Conservation (phyloP, 306 rosid genomes). For the Psophocarpus tetragonolobus region DNA sequence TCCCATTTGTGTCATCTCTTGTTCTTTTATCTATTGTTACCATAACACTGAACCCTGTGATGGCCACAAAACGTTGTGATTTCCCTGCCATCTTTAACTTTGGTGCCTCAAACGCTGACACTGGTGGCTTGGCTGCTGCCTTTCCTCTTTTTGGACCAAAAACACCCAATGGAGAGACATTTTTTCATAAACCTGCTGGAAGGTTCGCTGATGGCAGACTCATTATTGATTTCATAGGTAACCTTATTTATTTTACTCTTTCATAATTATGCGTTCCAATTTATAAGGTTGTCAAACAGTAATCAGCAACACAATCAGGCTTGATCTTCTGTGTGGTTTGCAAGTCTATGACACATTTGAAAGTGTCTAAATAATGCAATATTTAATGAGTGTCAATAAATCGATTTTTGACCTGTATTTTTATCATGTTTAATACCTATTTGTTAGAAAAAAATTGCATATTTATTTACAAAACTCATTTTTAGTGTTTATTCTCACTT, state of each 20-base stretch:
- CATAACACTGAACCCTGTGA: not conserved
- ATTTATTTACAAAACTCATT: too few relatives aligned
- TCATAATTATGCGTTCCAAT: too few relatives aligned
- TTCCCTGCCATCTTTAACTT: conserved; percentile 57
- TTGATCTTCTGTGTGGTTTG: too few relatives aligned
- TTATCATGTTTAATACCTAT: too few relatives aligned
- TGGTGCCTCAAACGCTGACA: conserved; percentile 51
- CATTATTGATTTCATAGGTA: conserved; percentile 53
- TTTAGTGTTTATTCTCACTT: too few relatives aligned
- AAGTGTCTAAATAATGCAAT: too few relatives aligned
- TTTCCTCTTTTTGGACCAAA: not conserved
- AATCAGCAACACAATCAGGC: too few relatives aligned
- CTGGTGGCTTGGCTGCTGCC: conserved; percentile 45
- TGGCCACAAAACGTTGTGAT: conserved; percentile 8
- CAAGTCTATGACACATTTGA: too few relatives aligned
- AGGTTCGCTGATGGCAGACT: conserved; percentile 50
- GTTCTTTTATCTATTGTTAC: not conserved
- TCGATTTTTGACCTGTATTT: too few relatives aligned
- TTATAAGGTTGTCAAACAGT: too few relatives aligned
- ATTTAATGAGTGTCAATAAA: too few relatives aligned
- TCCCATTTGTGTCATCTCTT: not conserved
- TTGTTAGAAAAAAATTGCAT: too few relatives aligned
- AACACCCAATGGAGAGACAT: conserved; percentile 52
- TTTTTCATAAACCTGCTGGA: conserved; percentile 43
- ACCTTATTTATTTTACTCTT: not conserved